Evolutionary conservation across 352 stramenopile species (phyloP).

Genomic region (Pythium dissotocum): DNA sequence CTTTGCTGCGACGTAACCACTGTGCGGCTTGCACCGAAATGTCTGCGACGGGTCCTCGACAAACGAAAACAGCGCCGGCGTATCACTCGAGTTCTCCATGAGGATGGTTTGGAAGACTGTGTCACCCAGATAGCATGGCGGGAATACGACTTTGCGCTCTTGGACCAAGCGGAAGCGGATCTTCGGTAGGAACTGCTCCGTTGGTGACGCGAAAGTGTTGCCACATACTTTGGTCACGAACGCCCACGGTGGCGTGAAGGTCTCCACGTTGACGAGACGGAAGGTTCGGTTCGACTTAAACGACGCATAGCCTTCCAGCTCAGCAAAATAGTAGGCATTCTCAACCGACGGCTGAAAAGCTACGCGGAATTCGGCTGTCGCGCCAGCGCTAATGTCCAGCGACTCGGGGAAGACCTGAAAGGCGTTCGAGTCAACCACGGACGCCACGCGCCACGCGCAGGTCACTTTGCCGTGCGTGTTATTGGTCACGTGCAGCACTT

Average conservation of each 20-base stretch:
- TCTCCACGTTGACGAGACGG: slow-evolving; percentile 91
- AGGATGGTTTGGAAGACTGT: slow-evolving; percentile 88
- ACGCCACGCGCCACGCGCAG: slow-evolving; percentile 67
- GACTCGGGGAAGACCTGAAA: slow-evolving; percentile 80
- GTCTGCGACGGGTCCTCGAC: slow-evolving; percentile 52
- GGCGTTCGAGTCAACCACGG: slow-evolving; percentile 15
- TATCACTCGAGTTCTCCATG: slow-evolving; percentile 88
- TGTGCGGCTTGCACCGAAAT: slow-evolving; percentile 73
- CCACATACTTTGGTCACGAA: slow-evolving; percentile 70
- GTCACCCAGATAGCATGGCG: slow-evolving; percentile 87
- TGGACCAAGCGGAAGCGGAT: slow-evolving; percentile 56
- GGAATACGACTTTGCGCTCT: slow-evolving; percentile 71
- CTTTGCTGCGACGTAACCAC: slow-evolving; percentile 72
- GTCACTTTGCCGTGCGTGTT: slow-evolving; percentile 88
- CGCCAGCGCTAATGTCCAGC: slow-evolving; percentile 80
- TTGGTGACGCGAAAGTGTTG: slow-evolving; percentile 85
- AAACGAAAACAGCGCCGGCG: slow-evolving; percentile 87
- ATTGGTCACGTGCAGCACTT: slow-evolving; percentile 80
- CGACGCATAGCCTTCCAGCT: slow-evolving; percentile 87
- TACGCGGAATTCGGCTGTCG: slow-evolving; percentile 78
- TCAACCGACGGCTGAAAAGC: slow-evolving; percentile 68
- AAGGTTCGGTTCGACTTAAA: slow-evolving; percentile 95
- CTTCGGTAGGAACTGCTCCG: slow-evolving; percentile 90
- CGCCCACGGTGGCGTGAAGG: slow-evolving; percentile 91
- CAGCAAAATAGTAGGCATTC: slow-evolving; percentile 90